phyloP scores from a whole-genome alignment of 192 early-diverging fungal species.

The Backusella macrospora region DNA sequence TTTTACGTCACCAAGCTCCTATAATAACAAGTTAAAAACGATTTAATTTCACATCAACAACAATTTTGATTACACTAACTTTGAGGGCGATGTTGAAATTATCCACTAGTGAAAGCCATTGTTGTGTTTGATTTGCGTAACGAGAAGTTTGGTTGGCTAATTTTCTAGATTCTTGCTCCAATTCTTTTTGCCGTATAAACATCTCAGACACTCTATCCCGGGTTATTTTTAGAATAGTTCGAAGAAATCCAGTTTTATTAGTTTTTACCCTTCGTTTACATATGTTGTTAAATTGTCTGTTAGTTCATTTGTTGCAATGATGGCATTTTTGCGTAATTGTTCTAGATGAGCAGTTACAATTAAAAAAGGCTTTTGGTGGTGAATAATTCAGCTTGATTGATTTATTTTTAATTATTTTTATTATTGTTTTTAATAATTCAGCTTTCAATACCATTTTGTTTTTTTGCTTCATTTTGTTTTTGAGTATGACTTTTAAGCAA shows the following conservation, averaged over 20 bases:
- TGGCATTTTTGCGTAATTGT: conserved; percentile 58
- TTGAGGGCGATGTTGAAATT: conserved; percentile 80
- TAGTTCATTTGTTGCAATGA: conserved; percentile 48
- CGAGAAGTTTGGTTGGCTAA: conserved; percentile 51
- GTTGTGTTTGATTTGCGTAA: conserved; percentile 66
- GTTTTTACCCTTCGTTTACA: conserved; percentile 55
- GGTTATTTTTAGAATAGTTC: neutral
- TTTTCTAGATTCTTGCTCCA: conserved; percentile 63
- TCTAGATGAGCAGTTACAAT: conserved; percentile 45
- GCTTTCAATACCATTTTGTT: conserved; percentile 53
- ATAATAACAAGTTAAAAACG: neutral
- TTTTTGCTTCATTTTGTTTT: conserved; percentile 54
- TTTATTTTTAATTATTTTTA: neutral
- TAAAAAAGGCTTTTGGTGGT: too few species aligned
- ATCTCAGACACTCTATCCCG: conserved; percentile 55
- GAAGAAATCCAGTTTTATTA: neutral
- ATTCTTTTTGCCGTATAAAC: conserved; percentile 64
- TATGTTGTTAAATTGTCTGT: conserved; percentile 62
- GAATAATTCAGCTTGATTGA: too few species aligned
- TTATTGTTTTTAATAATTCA: neutral
- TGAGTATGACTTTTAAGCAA: conserved; percentile 61
- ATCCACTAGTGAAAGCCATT: conserved; percentile 79
- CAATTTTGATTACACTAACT: conserved; percentile 41
- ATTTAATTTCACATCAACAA: neutral
- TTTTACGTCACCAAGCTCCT: conserved; percentile 86